Base-by-base conservation (phyloP, 1,284 basidiomycete species). In the Tremellales sp. region DNA sequence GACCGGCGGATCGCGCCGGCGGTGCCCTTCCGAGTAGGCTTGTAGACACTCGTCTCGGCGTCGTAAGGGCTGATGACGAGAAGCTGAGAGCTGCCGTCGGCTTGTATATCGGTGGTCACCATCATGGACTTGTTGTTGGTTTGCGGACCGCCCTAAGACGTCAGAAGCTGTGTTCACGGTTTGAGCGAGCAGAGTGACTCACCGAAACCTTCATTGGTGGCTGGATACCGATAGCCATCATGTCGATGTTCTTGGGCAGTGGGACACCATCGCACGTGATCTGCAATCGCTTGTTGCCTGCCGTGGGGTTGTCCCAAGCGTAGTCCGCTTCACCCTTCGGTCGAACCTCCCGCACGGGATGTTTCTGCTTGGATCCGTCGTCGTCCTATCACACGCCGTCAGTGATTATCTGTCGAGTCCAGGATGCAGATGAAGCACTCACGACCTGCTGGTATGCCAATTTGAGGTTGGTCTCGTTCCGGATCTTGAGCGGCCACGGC, bases 161-260 rank as follows among this genome's bases (percentile, higher is more conserved):
- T 53, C 26, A 46, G 40, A 15, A 25, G 12, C 13, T 8, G 17
- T 15, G 15, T 15, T n/a, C 12, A 7, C 2, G 17, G 15, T 5
- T 13, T 27, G 19, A n/a, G n/a, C 10, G 33, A 27, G 11, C 11
- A 3, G 33, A 21, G 15, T 7, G 7, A 51, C 64, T 57, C 40
- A 62, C 65, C 1, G 57, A 53, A 4, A 97, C 87, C 70, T 83
- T 89, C 78, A 96, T 92, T 0, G 96, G 96, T 12, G 91, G 75
- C 33, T 97, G 81, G 54, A 89, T 83, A 42, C 96, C 96, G 40
- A 99, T 98, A 72, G 97, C 96, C 82, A 97, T 86, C 52, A 97
- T 85, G 67, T 98, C 96, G 47, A 98, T 78, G 22, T 81, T 76
- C 35, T 89, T 81, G n/a, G 83, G 81, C 40, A 81, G 76, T 15